A percentile compares a stretch with the other conserved stretches of the same genome.
These are phyloP conservation scores for Candida tibetensis DNA, from an alignment of 805 yeast species.

Conservation along the genomic window DNA sequence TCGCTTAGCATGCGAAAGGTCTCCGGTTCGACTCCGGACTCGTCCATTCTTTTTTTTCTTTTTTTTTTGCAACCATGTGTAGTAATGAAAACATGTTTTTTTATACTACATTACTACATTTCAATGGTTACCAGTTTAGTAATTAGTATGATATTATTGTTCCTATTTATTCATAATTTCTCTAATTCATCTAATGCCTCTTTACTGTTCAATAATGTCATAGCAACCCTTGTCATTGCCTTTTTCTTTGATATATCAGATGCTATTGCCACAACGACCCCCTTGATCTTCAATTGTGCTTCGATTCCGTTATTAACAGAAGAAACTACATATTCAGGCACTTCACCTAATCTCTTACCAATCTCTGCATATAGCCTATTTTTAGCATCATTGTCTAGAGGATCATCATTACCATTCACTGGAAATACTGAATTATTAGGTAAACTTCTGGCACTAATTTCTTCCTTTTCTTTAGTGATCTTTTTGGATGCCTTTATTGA, in stretches of 20 bases:
- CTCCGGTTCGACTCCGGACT: slow-evolving; percentile 57
- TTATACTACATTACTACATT: not conserved
- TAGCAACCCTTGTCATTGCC: slow-evolving; percentile 42
- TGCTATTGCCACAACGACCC: slow-evolving; percentile 29
- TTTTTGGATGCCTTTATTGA: slow-evolving; percentile 12
- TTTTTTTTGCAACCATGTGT: not conserved
- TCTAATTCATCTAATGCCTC: slow-evolving; percentile 15
- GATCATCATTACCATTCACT: slow-evolving; percentile 23
- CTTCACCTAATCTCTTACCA: slow-evolving; percentile 31
- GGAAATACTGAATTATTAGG: slow-evolving; percentile 22
- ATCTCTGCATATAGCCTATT: slow-evolving; percentile 39
- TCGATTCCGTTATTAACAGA: slow-evolving; percentile 7
- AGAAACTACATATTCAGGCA: slow-evolving; percentile 30
- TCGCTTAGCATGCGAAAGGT: slow-evolving; percentile 4
- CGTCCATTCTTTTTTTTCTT: slow-evolving; percentile 48
- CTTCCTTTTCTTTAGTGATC: slow-evolving; percentile 5
- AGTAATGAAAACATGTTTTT: too few species aligned
- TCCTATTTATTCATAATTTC: not conserved
- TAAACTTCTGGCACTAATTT: slow-evolving; percentile 4
- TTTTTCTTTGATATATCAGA: slow-evolving; percentile 36
- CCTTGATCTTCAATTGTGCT: slow-evolving; percentile 28
- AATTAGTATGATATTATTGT: not conserved
- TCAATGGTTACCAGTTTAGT: not conserved
- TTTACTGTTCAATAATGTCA: slow-evolving; percentile 29
- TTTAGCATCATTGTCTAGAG: slow-evolving; percentile 34